These are phyloP conservation scores for Galerina sulciceps DNA, from an alignment of 768 basidiomycete genomes.

Conservation along the genomic window DNA sequence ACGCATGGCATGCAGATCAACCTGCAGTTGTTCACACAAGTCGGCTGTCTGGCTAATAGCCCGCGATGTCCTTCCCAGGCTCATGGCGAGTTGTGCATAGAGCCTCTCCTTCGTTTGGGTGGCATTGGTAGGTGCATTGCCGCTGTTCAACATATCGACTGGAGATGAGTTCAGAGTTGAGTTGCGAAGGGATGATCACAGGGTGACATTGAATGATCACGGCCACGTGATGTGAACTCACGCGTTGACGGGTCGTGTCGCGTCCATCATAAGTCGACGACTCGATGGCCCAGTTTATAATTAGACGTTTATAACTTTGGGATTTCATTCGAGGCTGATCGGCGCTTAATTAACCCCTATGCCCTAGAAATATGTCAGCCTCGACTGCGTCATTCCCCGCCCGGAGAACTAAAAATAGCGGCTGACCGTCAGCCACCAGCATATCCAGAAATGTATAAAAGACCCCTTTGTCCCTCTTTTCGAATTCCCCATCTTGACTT, in stretches of 20 bases:
- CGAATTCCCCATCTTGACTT: no score
- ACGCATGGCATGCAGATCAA: constrained; percentile 79
- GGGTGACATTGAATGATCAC: background rate
- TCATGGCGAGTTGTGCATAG: constrained; percentile 75
- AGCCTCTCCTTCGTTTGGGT: constrained; percentile 82
- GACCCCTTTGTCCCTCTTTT: no score
- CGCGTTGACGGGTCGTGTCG: no score
- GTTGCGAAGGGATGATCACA: background rate
- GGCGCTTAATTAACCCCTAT: no score
- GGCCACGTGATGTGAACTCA: background rate
- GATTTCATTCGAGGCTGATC: no score
- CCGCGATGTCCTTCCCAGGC: constrained; percentile 67
- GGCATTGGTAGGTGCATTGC: constrained; percentile 50
- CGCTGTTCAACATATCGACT: constrained; percentile 20
- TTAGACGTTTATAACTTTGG: background rate
- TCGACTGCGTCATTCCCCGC: no score
- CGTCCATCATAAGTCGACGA: no score
- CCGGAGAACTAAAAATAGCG: no score
- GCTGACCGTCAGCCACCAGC: no score
- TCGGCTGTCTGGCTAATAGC: constrained; percentile 76
- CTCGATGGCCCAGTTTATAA: no score
- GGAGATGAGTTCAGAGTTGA: background rate
- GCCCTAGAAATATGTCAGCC: no score
- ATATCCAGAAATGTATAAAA: no score
- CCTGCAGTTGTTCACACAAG: constrained; percentile 75